Conservation (phyloP, 257 asterid species). For the Solanum gandarillasii region DNA sequence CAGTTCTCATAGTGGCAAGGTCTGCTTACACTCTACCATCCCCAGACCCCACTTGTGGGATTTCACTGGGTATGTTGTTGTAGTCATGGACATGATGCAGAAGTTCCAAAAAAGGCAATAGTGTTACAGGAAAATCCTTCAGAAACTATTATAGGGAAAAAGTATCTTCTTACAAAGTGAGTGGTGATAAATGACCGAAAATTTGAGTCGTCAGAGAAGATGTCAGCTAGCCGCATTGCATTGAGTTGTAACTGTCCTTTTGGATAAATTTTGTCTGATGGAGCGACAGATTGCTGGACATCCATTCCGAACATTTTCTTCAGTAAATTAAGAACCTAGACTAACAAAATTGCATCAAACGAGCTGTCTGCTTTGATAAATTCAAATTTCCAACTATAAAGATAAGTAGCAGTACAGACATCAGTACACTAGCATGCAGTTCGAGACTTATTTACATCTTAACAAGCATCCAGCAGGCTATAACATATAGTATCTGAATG, state of each 20-base stretch:
- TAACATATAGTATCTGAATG: not conserved
- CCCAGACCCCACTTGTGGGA: not conserved
- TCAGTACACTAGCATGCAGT: not conserved
- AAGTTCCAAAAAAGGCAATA: not conserved
- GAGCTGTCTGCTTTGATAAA: not conserved
- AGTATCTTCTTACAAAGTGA: slow-evolving; percentile 55
- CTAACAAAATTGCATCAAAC: slow-evolving; percentile 9
- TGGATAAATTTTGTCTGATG: slow-evolving; percentile 45
- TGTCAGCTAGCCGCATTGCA: slow-evolving; percentile 89
- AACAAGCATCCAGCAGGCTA: not conserved
- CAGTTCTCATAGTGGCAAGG: not conserved
- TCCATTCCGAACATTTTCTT: slow-evolving; percentile 66
- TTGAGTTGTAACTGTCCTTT: slow-evolving; percentile 87
- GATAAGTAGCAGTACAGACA: not conserved
- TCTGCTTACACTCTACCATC: not conserved
- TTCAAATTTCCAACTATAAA: not conserved
- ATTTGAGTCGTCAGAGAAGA: slow-evolving; percentile 95
- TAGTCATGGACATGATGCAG: not conserved
- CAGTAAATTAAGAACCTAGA: slow-evolving; percentile 77
- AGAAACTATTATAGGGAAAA: not conserved
- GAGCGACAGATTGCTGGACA: slow-evolving; percentile 26
- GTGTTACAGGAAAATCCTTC: not conserved
- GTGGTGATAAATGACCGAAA: slow-evolving; percentile 66
- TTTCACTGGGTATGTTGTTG: not conserved
- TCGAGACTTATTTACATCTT: not conserved